Percentiles rank a stretch among this genome's conserved stretches.
Conservation (phyloP, 192 early-diverging fungal genomes). For the Chytriomyces confervae region DNA sequence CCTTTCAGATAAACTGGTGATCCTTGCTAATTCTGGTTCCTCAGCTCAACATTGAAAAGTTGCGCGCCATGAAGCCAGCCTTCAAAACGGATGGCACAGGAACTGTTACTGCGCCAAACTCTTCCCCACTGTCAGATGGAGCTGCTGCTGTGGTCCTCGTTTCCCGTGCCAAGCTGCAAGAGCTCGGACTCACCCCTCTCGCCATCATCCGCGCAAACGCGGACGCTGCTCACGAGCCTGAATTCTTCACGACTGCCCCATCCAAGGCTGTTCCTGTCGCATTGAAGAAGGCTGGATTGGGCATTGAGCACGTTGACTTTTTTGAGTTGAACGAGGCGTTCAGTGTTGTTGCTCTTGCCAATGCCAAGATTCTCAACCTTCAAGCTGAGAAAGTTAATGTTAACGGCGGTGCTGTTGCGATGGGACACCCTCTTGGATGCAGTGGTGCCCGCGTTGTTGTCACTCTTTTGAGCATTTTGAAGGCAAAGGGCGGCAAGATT, state of each 20-base stretch:
- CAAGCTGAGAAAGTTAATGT: conserved; percentile 82
- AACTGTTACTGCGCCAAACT: conserved; percentile 94
- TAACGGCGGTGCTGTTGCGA: conserved; percentile 93
- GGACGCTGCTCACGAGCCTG: conserved; percentile 87
- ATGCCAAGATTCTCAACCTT: conserved; percentile 79
- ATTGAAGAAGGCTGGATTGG: conserved; percentile 77
- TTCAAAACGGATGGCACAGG: conserved; percentile 80
- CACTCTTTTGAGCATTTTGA: conserved; percentile 77
- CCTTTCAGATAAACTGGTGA: background rate
- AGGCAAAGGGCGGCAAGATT: conserved; percentile 65
- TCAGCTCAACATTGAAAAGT: conserved; percentile 87
- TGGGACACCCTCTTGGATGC: conserved; percentile 99
- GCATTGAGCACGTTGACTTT: conserved; percentile 80
- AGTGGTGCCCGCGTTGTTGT: conserved; percentile 89
- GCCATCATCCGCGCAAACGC: conserved; percentile 84
- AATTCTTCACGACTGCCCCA: conserved; percentile 95
- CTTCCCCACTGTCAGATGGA: conserved; percentile 91
- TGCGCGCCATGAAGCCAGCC: conserved; percentile 84
- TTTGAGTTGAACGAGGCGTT: conserved; percentile 99
- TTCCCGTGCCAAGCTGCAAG: conserved; percentile 71
- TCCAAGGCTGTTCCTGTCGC: conserved; percentile 91
- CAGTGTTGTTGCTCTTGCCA: conserved; percentile 90
- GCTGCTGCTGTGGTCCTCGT: conserved; percentile 90
- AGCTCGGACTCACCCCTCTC: conserved; percentile 83
- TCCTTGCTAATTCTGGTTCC: conserved; percentile 39